Evolutionary conservation across 495 filamentous ascomycete species (phyloP).

Genomic region (Trichoderma erinaceum): DNA sequence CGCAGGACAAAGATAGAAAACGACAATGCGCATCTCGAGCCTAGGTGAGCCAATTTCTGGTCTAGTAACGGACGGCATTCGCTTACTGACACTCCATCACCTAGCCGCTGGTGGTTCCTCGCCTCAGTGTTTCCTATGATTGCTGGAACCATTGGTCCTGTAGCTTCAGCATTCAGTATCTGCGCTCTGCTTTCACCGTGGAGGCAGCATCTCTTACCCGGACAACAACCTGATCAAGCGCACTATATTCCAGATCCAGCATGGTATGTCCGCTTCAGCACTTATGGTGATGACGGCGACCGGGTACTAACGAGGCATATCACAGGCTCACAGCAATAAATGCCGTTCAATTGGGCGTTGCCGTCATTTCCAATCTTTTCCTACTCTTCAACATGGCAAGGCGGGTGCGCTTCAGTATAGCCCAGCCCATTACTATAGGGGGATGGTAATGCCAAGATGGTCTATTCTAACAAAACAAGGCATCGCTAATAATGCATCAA

Average conservation of each 20-base stretch:
- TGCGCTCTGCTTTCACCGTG: slow-evolving; percentile 69
- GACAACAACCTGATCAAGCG: slow-evolving; percentile 42
- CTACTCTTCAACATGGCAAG: slow-evolving; percentile 82
- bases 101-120: slow-evolving; percentile 78
- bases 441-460: slow-evolving; percentile 36
- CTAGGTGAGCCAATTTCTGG: slow-evolving; percentile 32
- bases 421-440: slow-evolving; percentile 60
- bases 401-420: slow-evolving; percentile 69
- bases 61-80: not conserved
- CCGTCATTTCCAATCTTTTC: slow-evolving; percentile 63
- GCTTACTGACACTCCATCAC: slow-evolving; percentile 9
- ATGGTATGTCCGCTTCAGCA: slow-evolving; percentile 45
- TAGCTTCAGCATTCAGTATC: slow-evolving; percentile 73
- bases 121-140: slow-evolving; percentile 75
- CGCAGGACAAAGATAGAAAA: slow-evolving; percentile 14
- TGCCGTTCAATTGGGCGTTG: slow-evolving; percentile 62
- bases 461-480: not conserved
- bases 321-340: slow-evolving; percentile 64
- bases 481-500: not conserved
- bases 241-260: slow-evolving; percentile 56
- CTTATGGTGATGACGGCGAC: not conserved
- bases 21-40: slow-evolving; percentile 44
- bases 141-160: slow-evolving; percentile 78
- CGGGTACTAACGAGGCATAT: not conserved
- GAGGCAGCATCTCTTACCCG: slow-evolving; percentile 57